Evolutionary conservation across 768 basidiomycete genomes (phyloP), one percentile per base, ranked within the genome.

Genomic region (Leucocoprinus birnbaumii): DNA sequence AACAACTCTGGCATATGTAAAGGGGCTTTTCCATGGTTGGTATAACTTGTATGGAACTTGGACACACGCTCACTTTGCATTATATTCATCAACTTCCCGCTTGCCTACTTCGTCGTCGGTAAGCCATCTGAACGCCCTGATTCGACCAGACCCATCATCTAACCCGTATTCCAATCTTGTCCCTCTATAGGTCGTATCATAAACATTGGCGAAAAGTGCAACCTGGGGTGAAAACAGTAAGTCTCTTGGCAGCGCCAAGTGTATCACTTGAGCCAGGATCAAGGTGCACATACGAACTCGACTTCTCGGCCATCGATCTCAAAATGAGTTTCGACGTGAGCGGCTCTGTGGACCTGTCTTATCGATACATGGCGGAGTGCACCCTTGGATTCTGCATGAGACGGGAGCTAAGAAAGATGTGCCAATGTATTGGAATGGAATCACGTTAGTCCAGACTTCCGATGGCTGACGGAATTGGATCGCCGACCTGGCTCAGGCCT

Each of bases 1-100:
- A 35, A 63, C 35, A 6, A 57, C 60, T 43, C 53, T 55, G 14
- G 60, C 62, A 50, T 60, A 63, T 21, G 40, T 51, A 35, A 59
- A 63, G n/a, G 35, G 16, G 16, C 61, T 60, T 16, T 18, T 13
- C 27, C 14, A 3, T 21, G 19, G 14, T 16, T 13, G 10, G 6
- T 21, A n/a, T 16, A n/a, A 2, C 16, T 3, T 6, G 13, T 16
- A 19, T 10, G 19, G 37, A 6, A 14, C 34, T 35, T n/a, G n/a
- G n/a, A n/a, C n/a, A n/a, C n/a, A 14, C 34, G 43, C 24, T 5
- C 24, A 44, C 37, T 38, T 18, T n/a, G 11, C 49, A 14, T 27
- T 16, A 10, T 41, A 51, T 19, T 48, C 47, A 16, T 18, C 43
- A 41, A 51, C 26, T 18, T 58, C 44, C n/a, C 47, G 42, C 14